Evolutionary conservation across 2,329 filamentous ascomycete species (phyloP), one percentile per base, ranked within the genome.

Genomic region (Microdochium paspali): DNA sequence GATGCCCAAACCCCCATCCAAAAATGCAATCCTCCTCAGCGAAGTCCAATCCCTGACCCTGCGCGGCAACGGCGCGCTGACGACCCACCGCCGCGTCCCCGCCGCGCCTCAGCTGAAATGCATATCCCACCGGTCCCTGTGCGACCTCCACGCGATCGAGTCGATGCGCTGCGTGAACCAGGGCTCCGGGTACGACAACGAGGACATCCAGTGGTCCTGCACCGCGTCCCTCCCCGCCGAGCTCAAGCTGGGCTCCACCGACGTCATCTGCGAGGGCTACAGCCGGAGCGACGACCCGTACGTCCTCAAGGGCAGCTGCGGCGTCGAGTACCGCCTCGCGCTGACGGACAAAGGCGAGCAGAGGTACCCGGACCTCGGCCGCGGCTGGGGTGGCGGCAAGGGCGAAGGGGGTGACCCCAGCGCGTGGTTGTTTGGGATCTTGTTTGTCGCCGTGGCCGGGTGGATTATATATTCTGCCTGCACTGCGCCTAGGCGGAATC

Each of bases 241-340:
- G 58, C 73, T 85, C 52, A 78, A 77, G 65, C 79, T 97, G 24
- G 90, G 88, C 49, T 77, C 79, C 51, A 96, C 91, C 10, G 90
- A 97, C 52, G 91, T 97, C 47, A 73, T 90, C 10, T 98, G 93
- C 65, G 91, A 98, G 61, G 91, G 93, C 10, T 97, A 95, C 67
- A 71, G 78, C 49, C 74, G 71, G 13, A 67, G 84, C 1, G 80
- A 91, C 44, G 93, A 97, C 63, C 80, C 81, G 0, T 94, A 89
- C 64, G 78, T 97, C n/a, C 69, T 97, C 47, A 90, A 87, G 59
- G 93, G 93, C 21, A 93, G 87, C 64, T 97, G 91, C 66, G 93
- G 86, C 13, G 90, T 95, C 23, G 88, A 95, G 67, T 97, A 97
- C 66, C 76, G 84, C 13, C 67, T 97, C 6, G 65, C 85, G 0